Conservation (phyloP, 768 basidiomycete species). For the Phaeotremella skinneri region DNA sequence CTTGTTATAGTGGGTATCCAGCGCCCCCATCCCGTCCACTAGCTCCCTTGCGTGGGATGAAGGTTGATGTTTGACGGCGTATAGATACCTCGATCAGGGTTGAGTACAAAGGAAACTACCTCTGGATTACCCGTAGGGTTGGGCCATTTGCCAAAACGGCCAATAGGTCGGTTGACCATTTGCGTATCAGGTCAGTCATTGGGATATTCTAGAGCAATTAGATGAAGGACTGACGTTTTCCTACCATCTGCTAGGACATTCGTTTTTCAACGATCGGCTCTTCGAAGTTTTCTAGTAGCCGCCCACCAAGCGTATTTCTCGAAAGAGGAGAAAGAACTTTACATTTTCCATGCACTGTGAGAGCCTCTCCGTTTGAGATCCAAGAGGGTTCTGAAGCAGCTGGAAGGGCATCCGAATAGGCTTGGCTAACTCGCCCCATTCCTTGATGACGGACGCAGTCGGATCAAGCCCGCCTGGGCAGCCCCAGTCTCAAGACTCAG, state of each 20-base stretch:
- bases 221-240: neutral
- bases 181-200: slow-evolving; percentile 8
- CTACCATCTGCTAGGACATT: neutral
- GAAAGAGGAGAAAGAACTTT: slow-evolving; percentile 8
- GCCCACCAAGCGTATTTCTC: slow-evolving; percentile 3
- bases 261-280: neutral
- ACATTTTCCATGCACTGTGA: slow-evolving; percentile 12
- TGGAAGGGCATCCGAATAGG: neutral
- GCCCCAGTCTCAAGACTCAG: slow-evolving; percentile 31
- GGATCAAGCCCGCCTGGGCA: slow-evolving; percentile 22
- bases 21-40: neutral
- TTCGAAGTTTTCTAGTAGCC: slow-evolving; percentile 7
- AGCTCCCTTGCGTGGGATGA: neutral
- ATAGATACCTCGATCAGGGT: slow-evolving; percentile 17
- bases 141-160: slow-evolving; percentile 9
- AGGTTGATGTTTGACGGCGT: neutral
- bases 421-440: neutral
- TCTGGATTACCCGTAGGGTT: slow-evolving; percentile 22
- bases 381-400: neutral
- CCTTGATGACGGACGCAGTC: slow-evolving; percentile 4
- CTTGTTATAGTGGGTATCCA: slow-evolving; percentile 29
- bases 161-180: slow-evolving; percentile 12
- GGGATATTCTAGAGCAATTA: neutral
- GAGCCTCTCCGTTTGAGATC: neutral
- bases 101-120: slow-evolving; percentile 22